These are phyloP conservation scores for Avicennia marina DNA, from an alignment of 257 asterid genomes.

Conservation along the genomic window DNA sequence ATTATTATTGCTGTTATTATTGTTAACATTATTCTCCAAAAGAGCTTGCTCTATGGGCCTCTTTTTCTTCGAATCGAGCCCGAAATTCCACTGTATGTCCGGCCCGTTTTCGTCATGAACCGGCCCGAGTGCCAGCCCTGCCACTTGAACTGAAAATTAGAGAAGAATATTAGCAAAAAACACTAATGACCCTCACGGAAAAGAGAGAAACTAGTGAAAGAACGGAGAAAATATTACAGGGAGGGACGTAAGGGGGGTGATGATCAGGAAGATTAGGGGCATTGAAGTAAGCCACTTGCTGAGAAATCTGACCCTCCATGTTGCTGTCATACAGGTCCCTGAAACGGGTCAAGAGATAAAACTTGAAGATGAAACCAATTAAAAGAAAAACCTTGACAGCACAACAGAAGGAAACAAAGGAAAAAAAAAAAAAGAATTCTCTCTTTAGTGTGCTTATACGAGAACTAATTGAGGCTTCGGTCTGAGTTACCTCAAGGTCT, in stretches of 20 bases:
- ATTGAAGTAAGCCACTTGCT: constrained; percentile 59
- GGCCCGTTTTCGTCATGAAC: constrained; percentile 55
- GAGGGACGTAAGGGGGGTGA: constrained; percentile 88
- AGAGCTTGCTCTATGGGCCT: constrained; percentile 75
- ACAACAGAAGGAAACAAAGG: background rate
- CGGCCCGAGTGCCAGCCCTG: constrained; percentile 67
- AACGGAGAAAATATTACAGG: constrained; percentile 44
- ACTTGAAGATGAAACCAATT: constrained; percentile 9
- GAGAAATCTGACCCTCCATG: constrained; percentile 82
- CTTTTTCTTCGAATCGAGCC: constrained; percentile 56
- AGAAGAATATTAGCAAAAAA: background rate
- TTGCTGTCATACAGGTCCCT: constrained; percentile 61
- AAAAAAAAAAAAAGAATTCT: too few relatives aligned
- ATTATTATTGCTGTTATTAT: constrained; percentile 43
- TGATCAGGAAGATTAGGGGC: constrained; percentile 66
- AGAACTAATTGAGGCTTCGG: background rate
- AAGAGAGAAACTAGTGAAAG: background rate
- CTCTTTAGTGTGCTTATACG: background rate
- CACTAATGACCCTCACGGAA: background rate
- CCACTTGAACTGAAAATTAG: constrained; percentile 65
- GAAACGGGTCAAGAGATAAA: constrained; percentile 13
- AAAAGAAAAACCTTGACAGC: background rate
- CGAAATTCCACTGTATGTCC: constrained; percentile 73
- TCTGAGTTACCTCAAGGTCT: constrained; percentile 48
- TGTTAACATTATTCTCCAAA: constrained; percentile 49